These are phyloP conservation scores for Hibiscus syriacus DNA, from an alignment of 345 rosid species.

Conservation along the genomic window DNA sequence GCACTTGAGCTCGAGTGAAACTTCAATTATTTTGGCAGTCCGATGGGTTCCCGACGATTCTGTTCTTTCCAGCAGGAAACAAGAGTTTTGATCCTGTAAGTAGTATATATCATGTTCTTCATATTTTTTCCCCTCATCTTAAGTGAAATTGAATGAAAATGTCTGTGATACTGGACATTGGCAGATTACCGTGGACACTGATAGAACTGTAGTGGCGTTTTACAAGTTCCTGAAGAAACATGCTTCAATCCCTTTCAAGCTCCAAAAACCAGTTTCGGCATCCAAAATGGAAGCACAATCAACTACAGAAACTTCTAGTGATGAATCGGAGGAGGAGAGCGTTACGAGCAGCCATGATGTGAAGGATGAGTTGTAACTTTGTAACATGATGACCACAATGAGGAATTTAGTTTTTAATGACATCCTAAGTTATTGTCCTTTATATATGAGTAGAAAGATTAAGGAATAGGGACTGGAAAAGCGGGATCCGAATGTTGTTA, in stretches of 20 bases:
- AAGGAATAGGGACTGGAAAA: conserved; percentile 6
- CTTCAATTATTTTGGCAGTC: conserved; percentile 39
- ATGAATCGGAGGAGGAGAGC: conserved; percentile 30
- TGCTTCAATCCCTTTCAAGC: conserved; percentile 88
- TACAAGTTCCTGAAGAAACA: conserved; percentile 88
- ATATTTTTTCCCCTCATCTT: too few relatives aligned
- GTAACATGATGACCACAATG: neutral
- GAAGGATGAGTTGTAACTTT: conserved; percentile 83
- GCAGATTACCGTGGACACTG: conserved; percentile 80
- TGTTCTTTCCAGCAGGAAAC: conserved; percentile 98
- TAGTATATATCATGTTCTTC: neutral
- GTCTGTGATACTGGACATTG: neutral
- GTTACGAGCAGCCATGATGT: conserved; percentile 21
- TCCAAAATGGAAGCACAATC: conserved; percentile 42
- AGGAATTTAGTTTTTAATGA: neutral
- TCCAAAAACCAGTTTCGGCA: conserved; percentile 65
- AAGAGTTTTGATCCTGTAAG: conserved; percentile 95
- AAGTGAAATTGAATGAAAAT: neutral
- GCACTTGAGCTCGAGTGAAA: neutral
- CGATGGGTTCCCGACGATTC: conserved; percentile 93
- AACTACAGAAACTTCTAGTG: neutral
- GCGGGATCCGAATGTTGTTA: neutral
- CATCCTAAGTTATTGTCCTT: conserved; percentile 8
- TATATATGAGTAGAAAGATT: conserved; percentile 4
- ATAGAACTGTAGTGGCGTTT: conserved; percentile 89